Evolutionary conservation across 2,329 filamentous ascomycete species (phyloP), one percentile per base, ranked within the genome.

Genomic region (Tothia fuscella): DNA sequence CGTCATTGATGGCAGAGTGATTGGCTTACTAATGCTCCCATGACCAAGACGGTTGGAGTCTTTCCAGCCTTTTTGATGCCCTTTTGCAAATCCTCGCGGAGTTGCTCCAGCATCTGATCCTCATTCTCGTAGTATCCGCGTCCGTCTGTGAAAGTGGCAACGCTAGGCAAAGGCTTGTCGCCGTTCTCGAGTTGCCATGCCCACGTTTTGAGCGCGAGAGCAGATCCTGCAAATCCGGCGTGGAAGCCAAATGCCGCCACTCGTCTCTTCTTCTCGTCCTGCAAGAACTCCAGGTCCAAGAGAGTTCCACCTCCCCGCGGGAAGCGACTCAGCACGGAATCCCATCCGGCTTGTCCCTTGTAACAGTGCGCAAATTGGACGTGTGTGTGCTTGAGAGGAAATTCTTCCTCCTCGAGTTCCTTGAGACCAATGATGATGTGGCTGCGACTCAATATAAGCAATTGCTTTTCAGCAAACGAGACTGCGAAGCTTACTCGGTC

Each of bases 241-340:
- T 43, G 36, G 24, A 34, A 30, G 12, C 80, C 74, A 52, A 86
- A 85, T 1, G 78, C 78, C 6, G 80, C 79, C 1, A 88, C 78
- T 47, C 83, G 67, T 35, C 82, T 70, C 28, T 82, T 82, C 22
- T 66, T 70, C 48, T 79, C 74, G 50, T 93, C 81, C 29, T 76
- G 74, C 28, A 95, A 69, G 59, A 94, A 95, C 58, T 94, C 88
- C 28, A 95, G 72, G 54, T 95, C 88, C 45, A 87, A 75, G 12
- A 95, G 74, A 0, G 75, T 80, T 50, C 85, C 84, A 42, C 78
- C 76, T 44, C 84, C 86, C 19, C 76, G 72, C 21, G 82, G 73
- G 60, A 87, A 95, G 43, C 88, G 74, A 44, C 77, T 71, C n/a
- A 94, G 75, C 5, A 86, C 82, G 31, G 74, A 72, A 44, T 84